Evolutionary conservation across 2,329 filamentous ascomycete species (phyloP).

Genomic region (Xenosphaeropsis pyriputrescens): DNA sequence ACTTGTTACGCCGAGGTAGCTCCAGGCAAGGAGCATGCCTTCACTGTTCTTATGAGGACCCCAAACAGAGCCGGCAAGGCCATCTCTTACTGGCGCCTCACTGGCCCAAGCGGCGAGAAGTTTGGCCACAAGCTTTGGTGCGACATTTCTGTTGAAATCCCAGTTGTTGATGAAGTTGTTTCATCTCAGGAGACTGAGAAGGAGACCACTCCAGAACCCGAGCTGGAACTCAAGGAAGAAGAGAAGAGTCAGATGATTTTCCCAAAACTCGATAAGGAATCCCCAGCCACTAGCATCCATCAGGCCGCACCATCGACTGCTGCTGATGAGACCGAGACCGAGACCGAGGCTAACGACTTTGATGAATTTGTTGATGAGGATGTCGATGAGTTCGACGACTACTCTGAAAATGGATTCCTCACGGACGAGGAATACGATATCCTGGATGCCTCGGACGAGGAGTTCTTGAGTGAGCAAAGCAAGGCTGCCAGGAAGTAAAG

Average conservation of each 20-base stretch:
- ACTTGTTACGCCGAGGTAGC: conserved; percentile 53
- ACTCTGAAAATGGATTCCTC: conserved; percentile 64
- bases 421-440: conserved; percentile 99
- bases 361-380: conserved; percentile 36
- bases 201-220: conserved; percentile 14
- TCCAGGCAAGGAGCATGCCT: conserved; percentile 62
- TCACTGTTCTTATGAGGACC: conserved; percentile 75
- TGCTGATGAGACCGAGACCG: conserved; percentile 31
- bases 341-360: conserved; percentile 21
- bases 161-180: conserved; percentile 16
- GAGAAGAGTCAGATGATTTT: conserved; percentile 73
- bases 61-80: conserved; percentile 61
- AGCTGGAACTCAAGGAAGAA: conserved; percentile 15
- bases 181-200: background rate
- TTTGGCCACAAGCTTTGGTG: conserved; percentile 96
- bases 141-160: conserved; percentile 57
- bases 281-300: conserved; percentile 67
- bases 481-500: conserved; percentile 14
- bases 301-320: conserved; percentile 33
- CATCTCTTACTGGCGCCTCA: conserved; percentile 95
- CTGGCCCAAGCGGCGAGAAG: conserved; percentile 61
- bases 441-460: conserved; percentile 86
- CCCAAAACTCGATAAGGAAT: conserved; percentile 91
- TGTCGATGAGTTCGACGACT: conserved; percentile 43
- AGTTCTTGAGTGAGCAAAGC: conserved; percentile 44